Base-by-base conservation (phyloP, 768 basidiomycete genomes). In the Mycena vitilis region DNA sequence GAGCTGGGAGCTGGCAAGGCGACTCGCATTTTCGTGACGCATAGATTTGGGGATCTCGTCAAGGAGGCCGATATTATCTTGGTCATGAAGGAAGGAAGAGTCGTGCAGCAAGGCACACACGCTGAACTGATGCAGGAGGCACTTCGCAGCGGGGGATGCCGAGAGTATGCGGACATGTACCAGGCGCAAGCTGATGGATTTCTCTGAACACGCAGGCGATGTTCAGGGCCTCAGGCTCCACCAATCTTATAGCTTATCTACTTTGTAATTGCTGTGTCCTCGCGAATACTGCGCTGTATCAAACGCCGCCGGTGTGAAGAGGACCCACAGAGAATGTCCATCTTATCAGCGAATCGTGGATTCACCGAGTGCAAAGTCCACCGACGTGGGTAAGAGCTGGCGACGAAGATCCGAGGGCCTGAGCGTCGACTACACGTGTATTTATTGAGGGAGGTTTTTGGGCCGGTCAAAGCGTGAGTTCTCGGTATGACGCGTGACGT, bases 61-160 rank as follows among this genome's bases (percentile, higher is more conserved):
- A 82, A 80, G 57, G 73, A 82, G 16, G 88, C 87, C 2, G 86
- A 89, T 74, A 73, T 81, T 2, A 85, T 89, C 60, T 65, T 90
- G 88, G 84, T 81, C 65, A 81, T 86, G 84, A 81, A 83, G 69
- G 79, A 83, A 30, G 84, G 85, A 4, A 57, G 38, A 4, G 66
- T 86, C 10, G 78, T 78, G 1, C 82, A 86, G 72, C 70, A 62
- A n/a, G 85, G 85, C 10, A 81, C 75, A 1, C 85, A 86, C 70
- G 73, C 73, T 0, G 74, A 83, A 42, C 75, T 86, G 30, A 79
- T 86, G 59, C 53, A 49, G 25, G 37, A 71, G 30, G 59, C 64
- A 4, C 60, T 30, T 5, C 15, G 25, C n/a, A 23, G 23, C 58
- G 58, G 58, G 4, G 58, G 58, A 16, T 59, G 73, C 5, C 84